These are phyloP conservation scores for Tuber microsphaerosporum DNA, from an alignment of 495 filamentous ascomycete genomes.

Conservation along the genomic window DNA sequence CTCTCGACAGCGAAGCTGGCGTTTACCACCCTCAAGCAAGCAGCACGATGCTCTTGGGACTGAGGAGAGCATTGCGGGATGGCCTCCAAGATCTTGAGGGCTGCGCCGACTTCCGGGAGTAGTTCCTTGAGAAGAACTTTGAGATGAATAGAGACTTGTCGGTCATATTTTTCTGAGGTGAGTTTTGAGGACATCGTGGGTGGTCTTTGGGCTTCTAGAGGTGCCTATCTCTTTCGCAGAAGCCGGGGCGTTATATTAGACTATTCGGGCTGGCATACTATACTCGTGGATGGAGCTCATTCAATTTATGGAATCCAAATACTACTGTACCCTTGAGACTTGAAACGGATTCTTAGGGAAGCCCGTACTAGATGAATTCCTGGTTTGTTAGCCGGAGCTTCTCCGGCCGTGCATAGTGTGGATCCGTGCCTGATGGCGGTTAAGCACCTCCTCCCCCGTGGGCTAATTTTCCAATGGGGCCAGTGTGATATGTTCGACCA, in stretches of 20 bases:
- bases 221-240: not conserved
- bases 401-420: not conserved
- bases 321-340: not conserved
- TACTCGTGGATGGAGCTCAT: not conserved
- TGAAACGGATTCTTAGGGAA: not conserved
- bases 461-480: not conserved
- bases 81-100: not conserved
- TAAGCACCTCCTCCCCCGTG: not conserved
- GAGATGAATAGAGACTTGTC: not conserved
- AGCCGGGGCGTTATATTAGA: not conserved
- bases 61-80: not conserved
- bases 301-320: not conserved
- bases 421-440: not conserved
- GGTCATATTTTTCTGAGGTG: not conserved
- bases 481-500: not conserved
- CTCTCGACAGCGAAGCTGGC: not conserved
- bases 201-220: not conserved
- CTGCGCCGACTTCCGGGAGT: not conserved
- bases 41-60: not conserved
- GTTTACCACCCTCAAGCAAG: not conserved
- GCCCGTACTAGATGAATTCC: not conserved
- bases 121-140: not conserved
- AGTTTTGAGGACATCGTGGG: not conserved
- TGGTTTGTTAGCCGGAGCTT: not conserved
- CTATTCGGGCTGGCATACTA: not conserved